Evolutionary conservation across 305 asterid species (phyloP).

Genomic region (Ilex paraguariensis): DNA sequence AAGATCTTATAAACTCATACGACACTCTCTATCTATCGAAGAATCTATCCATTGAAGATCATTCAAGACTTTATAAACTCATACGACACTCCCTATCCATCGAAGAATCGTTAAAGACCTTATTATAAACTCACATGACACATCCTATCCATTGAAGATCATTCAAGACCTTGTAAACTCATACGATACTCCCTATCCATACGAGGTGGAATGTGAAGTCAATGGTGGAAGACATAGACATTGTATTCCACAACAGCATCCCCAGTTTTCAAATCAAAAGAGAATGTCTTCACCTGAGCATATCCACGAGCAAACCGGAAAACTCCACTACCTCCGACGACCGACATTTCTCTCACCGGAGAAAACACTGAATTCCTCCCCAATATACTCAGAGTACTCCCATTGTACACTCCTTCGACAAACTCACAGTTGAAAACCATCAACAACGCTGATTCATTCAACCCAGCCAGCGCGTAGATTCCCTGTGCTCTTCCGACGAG

Average conservation of each 20-base stretch:
- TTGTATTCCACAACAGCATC: conserved; percentile 3
- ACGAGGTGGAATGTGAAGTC: neutral
- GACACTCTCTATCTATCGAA: too few species aligned
- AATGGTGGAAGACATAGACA: conserved; percentile 2
- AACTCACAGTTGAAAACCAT: neutral
- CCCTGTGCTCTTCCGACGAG: neutral
- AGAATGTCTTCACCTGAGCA: neutral
- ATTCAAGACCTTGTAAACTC: too few species aligned
- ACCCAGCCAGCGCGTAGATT: neutral
- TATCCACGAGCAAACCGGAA: neutral
- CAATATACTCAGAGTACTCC: neutral
- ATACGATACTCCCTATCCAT: too few species aligned
- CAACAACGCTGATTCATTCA: neutral
- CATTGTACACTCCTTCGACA: neutral
- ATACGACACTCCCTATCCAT: too few species aligned
- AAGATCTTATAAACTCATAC: too few species aligned
- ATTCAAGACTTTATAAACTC: too few species aligned
- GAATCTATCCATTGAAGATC: too few species aligned
- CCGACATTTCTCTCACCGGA: neutral
- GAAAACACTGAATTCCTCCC: neutral
- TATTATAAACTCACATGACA: too few species aligned
- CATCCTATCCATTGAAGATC: neutral
- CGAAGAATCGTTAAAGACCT: too few species aligned
- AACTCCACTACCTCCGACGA: neutral
- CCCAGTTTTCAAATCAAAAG: neutral